Evolutionary conservation across 257 asterid genomes (phyloP).

Genomic region (Scutellaria baicalensis): DNA sequence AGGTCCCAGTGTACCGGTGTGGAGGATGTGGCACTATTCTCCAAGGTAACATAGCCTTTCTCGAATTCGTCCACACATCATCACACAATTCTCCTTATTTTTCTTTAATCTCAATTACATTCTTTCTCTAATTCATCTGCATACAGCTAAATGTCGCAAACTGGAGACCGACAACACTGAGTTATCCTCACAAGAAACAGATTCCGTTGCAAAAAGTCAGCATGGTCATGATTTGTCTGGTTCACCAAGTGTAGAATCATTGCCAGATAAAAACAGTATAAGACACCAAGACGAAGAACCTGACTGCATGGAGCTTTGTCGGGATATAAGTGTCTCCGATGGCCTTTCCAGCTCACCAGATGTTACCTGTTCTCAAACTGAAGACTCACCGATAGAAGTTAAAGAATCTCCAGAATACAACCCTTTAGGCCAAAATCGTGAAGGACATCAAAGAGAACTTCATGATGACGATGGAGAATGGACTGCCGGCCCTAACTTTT

Average conservation of each 20-base stretch:
- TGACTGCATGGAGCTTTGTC: constrained; percentile 14
- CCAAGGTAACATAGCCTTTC: constrained; percentile 37
- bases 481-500: constrained; percentile 20
- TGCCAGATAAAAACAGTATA: constrained; percentile 10
- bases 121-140: constrained; percentile 6
- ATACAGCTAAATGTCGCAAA: constrained; percentile 59
- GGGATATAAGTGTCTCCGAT: constrained; percentile 16
- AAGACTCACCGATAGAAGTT: constrained; percentile 16
- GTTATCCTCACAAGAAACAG: constrained; percentile 17
- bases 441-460: constrained; percentile 9
- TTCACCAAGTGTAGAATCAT: constrained; percentile 24
- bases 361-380: constrained; percentile 12
- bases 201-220: constrained; percentile 10
- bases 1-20: constrained; percentile 54
- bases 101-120: background rate
- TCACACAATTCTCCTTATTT: background rate
- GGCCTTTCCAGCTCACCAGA: constrained; percentile 29
- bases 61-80: background rate
- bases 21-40: constrained; percentile 83
- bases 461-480: constrained; percentile 10
- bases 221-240: constrained; percentile 14
- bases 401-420: constrained; percentile 6
- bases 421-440: constrained; percentile 16
- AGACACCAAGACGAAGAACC: constrained; percentile 9
- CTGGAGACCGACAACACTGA: constrained; percentile 16